These are phyloP conservation scores for Talaromyces sp. DNA, from an alignment of 2,329 filamentous ascomycete genomes.

Conservation along the genomic window DNA sequence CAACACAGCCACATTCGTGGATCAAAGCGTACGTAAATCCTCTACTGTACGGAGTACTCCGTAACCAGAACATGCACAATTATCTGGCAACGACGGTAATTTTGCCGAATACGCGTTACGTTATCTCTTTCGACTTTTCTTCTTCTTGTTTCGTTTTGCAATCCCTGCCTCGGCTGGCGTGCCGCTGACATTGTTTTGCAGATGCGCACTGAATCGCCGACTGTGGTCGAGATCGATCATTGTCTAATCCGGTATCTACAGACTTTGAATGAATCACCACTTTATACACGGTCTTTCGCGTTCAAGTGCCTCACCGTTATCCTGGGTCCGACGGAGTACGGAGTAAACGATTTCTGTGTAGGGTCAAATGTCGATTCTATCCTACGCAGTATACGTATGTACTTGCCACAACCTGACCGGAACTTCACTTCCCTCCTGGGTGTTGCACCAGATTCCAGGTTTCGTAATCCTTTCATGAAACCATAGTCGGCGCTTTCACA, in stretches of 20 bases:
- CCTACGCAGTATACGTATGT: background rate
- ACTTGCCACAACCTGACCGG: background rate
- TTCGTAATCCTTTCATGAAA: background rate
- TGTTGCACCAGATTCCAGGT: background rate
- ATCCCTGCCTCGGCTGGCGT: constrained; percentile 4
- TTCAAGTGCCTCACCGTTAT: background rate
- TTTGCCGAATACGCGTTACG: background rate
- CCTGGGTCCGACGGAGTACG: constrained; percentile 3
- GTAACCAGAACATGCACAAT: background rate
- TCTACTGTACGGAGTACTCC: background rate
- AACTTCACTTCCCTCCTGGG: background rate
- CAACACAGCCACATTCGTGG: constrained; percentile 18
- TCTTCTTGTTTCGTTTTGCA: background rate
- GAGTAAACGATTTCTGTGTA: background rate
- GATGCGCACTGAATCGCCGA: background rate
- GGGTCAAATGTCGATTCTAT: background rate
- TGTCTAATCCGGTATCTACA: background rate
- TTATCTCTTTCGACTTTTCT: background rate
- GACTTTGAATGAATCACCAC: no score
- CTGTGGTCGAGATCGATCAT: background rate
- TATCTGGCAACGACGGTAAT: constrained; percentile 1
- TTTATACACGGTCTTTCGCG: no score
- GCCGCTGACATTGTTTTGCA: background rate
- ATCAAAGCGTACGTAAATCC: constrained; percentile 14
- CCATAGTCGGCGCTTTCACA: no score